Percentiles rank a stretch among this genome's conserved stretches.
Conservation (phyloP, 75 land plant genomes). For the Sequoia sempervirens region DNA sequence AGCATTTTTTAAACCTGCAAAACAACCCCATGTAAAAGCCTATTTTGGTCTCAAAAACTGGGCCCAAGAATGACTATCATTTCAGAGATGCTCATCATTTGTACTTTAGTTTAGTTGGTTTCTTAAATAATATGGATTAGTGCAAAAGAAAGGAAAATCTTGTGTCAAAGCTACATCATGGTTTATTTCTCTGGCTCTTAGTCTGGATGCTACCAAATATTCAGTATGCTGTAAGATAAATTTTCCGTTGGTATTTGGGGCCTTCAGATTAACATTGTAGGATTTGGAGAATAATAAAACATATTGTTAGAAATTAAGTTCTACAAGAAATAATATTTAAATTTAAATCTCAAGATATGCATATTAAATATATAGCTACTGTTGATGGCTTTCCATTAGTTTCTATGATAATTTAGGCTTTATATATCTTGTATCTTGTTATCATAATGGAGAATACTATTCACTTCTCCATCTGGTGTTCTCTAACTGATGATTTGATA, state of each 20-base stretch:
- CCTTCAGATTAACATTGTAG: background rate
- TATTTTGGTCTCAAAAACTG: background rate
- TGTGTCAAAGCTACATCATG: background rate
- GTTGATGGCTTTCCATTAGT: no score
- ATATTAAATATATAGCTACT: no score
- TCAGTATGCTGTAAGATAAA: background rate
- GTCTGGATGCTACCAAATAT: background rate
- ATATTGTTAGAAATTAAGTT: background rate
- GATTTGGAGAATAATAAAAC: background rate
- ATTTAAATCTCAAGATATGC: background rate
- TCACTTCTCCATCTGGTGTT: no score
- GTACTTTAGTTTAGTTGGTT: background rate
- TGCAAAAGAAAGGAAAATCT: background rate
- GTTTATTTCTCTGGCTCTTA: background rate
- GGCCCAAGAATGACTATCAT: background rate
- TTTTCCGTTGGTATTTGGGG: background rate
- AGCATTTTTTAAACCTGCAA: background rate
- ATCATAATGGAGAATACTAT: no score
- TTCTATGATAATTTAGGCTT: no score
- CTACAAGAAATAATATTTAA: background rate
- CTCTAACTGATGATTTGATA: no score
- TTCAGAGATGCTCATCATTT: background rate
- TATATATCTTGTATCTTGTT: no score
- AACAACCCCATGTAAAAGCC: background rate
- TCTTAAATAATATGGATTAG: no score